These are phyloP conservation scores for Secale cereale DNA, from an alignment of 176 grass and related monocot genomes.

Conservation along the genomic window DNA sequence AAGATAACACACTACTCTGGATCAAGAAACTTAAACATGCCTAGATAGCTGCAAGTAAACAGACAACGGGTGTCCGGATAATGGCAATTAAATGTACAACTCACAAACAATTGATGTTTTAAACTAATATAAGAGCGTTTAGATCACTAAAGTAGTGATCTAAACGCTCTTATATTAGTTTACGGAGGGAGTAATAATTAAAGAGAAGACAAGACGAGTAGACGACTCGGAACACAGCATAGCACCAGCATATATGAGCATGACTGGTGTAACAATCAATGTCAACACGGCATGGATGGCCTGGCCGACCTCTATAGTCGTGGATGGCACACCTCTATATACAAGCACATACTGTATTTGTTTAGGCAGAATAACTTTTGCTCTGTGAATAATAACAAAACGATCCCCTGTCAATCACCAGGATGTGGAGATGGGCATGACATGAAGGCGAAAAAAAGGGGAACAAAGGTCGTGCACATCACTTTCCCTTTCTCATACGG, in stretches of 20 bases:
- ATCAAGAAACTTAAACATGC: background rate
- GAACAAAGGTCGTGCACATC: background rate
- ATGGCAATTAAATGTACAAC: background rate
- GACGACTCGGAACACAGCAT: background rate
- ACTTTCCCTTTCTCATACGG: slow-evolving; percentile 18
- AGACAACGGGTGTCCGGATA: background rate
- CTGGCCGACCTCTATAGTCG: too few species aligned
- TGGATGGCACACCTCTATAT: background rate
- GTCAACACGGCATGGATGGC: background rate
- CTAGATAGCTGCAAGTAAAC: background rate
- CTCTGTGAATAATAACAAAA: background rate
- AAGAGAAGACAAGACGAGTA: background rate
- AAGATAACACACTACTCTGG: background rate
- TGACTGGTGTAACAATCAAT: slow-evolving; percentile 16
- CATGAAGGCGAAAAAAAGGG: background rate
- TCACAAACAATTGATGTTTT: too few species aligned
- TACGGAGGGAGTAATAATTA: too few species aligned
- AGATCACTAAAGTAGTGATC: too few species aligned
- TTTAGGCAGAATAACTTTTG: background rate
- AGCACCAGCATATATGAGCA: background rate
- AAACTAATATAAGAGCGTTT: too few species aligned
- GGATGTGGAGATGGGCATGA: background rate
- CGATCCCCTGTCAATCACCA: background rate
- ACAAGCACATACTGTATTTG: background rate
- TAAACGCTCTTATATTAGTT: too few species aligned